phyloP scores from a whole-genome alignment of 257 asterid genomes.

The Jacaranda copaia region DNA sequence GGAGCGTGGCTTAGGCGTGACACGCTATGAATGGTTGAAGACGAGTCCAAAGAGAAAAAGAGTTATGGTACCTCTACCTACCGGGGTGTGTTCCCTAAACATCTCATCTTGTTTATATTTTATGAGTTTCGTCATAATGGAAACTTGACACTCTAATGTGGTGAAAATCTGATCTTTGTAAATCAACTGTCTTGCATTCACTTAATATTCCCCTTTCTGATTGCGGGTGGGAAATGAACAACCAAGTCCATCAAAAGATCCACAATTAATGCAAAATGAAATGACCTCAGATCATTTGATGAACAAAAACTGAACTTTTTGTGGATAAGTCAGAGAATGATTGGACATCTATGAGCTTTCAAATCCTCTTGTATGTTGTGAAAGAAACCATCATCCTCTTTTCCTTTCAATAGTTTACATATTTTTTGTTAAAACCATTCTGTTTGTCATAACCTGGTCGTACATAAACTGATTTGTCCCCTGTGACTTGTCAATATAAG shows the following conservation, averaged over 20 bases:
- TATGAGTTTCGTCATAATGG: constrained; percentile 7
- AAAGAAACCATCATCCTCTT: constrained; percentile 23
- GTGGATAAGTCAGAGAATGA: constrained; percentile 3
- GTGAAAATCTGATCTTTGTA: constrained; percentile 8
- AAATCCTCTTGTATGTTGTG: constrained; percentile 9
- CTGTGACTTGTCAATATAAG: not conserved
- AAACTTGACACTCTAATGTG: constrained; percentile 4
- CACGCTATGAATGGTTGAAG: constrained; percentile 95
- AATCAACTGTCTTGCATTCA: constrained; percentile 16
- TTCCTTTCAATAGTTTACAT: constrained; percentile 1
- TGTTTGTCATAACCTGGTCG: not conserved
- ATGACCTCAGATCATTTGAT: not conserved
- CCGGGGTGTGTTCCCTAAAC: constrained; percentile 69
- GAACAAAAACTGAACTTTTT: not conserved
- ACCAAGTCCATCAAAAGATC: not conserved
- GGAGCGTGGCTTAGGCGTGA: constrained; percentile 95
- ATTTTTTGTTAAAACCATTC: not conserved
- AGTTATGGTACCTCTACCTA: constrained; percentile 85
- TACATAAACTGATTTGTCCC: constrained; percentile 7
- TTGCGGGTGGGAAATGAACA: constrained; percentile 2
- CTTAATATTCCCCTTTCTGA: constrained; percentile 9
- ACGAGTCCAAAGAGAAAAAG: constrained; percentile 64
- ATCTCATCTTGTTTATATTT: constrained; percentile 28
- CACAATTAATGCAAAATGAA: not conserved
- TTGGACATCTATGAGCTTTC: constrained; percentile 20